phyloP scores from a whole-genome alignment of 495 filamentous ascomycete species.

The Annulohypoxylon bovei region DNA sequence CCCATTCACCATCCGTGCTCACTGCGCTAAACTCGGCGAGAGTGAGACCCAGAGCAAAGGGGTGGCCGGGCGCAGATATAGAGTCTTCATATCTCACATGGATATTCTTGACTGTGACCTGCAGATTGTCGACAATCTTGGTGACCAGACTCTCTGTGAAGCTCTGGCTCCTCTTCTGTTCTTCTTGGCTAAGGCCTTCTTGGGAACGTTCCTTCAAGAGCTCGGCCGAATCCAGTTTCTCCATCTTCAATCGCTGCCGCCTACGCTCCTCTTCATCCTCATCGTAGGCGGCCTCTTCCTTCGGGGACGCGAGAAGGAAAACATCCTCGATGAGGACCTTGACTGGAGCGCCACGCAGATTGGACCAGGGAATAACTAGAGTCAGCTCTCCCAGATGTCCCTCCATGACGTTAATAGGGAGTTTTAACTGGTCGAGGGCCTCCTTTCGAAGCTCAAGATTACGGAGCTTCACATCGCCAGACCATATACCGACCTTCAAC shows the following conservation, averaged over 20 bases:
- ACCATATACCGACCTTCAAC: constrained; percentile 98
- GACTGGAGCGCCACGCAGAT: constrained; percentile 91
- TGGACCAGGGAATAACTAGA: constrained; percentile 94
- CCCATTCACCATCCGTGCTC: constrained; percentile 93
- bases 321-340: constrained; percentile 97
- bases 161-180: constrained; percentile 94
- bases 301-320: constrained; percentile 90
- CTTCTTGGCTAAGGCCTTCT: constrained; percentile 93
- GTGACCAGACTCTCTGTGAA: constrained; percentile 94
- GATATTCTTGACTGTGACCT: constrained; percentile 97
- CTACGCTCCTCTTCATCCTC: constrained; percentile 88
- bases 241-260: constrained; percentile 90
- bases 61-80: constrained; percentile 93
- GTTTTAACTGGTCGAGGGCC: constrained; percentile 93
- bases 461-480: constrained; percentile 91
- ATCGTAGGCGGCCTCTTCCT: constrained; percentile 92
- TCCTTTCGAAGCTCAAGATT: constrained; percentile 92
- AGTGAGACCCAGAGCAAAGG: constrained; percentile 90
- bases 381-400: constrained; percentile 92
- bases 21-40: constrained; percentile 95
- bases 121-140: constrained; percentile 96
- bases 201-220: constrained; percentile 86
- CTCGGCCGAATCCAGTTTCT: constrained; percentile 95
- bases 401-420: constrained; percentile 95
- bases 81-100: constrained; percentile 97